Percentiles rank a stretch among this genome's conserved stretches.
Evolutionary conservation across 2,329 filamentous ascomycete species (phyloP).

Genomic region (Alternaria angustiovoidea): DNA sequence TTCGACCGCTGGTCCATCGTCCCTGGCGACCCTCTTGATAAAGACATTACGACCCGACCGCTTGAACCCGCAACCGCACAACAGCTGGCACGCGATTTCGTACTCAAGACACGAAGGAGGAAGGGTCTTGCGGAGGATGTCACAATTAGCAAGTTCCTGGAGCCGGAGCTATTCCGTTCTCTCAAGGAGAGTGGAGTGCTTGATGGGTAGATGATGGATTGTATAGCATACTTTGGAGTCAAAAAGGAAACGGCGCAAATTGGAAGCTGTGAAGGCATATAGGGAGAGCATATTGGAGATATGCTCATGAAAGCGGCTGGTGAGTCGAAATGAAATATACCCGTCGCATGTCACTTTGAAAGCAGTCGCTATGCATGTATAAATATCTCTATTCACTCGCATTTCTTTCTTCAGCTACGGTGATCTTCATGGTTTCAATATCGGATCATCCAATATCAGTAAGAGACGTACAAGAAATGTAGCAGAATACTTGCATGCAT

Average conservation of each 20-base stretch:
- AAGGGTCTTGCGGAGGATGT: conserved; percentile 97
- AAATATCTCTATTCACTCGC: background rate
- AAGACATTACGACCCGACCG: conserved; percentile 79
- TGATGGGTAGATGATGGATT: conserved; percentile 58
- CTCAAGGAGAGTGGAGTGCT: conserved; percentile 89
- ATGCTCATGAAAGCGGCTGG: background rate
- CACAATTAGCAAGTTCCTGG: conserved; percentile 93
- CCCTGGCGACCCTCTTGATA: conserved; percentile 92
- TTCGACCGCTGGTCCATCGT: conserved; percentile 98
- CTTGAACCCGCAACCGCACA: conserved; percentile 88
- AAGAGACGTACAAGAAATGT: background rate
- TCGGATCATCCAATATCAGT: background rate
- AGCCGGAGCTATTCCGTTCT: conserved; percentile 89
- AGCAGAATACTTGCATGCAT: background rate
- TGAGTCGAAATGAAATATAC: conserved; percentile 15
- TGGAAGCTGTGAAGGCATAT: conserved; percentile 7
- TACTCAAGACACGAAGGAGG: conserved; percentile 90
- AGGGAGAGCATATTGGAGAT: background rate
- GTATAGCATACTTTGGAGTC: conserved; percentile 24
- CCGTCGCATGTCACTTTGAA: background rate
- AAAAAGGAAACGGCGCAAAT: conserved; percentile 13
- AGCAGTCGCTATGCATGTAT: background rate
- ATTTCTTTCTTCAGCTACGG: background rate
- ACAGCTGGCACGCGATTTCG: conserved; percentile 92
- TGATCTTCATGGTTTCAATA: background rate